Percentiles rank a stretch among this genome's conserved stretches.
These are phyloP conservation scores for Bombardia bombarda DNA, from an alignment of 495 filamentous ascomycete genomes.

Conservation along the genomic window DNA sequence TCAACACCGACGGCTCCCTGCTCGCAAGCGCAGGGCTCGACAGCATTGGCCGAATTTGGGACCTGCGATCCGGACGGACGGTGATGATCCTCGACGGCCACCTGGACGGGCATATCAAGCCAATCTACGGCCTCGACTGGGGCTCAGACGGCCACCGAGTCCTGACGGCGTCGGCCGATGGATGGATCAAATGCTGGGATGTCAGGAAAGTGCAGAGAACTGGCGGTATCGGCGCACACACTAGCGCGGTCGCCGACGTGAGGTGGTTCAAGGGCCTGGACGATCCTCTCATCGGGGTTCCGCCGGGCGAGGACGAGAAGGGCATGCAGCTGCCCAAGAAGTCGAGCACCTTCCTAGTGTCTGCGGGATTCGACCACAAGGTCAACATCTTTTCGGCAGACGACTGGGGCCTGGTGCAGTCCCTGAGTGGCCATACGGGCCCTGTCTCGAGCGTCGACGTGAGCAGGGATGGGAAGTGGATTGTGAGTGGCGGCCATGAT, in stretches of 20 bases:
- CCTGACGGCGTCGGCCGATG: conserved; percentile 83
- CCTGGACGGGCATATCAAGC: conserved; percentile 83
- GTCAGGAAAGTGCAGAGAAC: conserved; percentile 75
- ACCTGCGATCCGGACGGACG: conserved; percentile 85
- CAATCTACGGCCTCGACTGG: conserved; percentile 91
- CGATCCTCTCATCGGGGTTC: conserved; percentile 46
- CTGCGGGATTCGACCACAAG: conserved; percentile 87
- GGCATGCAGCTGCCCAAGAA: conserved; percentile 54
- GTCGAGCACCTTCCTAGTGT: conserved; percentile 83
- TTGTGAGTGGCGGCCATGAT: conserved; percentile 88
- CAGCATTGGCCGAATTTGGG: conserved; percentile 93
- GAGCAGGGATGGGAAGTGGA: conserved; percentile 77
- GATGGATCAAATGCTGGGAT: conserved; percentile 98
- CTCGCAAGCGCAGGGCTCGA: conserved; percentile 86
- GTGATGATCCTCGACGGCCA: conserved; percentile 86
- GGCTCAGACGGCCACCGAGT: conserved; percentile 82
- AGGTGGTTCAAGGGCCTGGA: conserved; percentile 87
- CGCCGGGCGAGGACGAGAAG: conserved; percentile 53
- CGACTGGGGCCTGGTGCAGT: conserved; percentile 87
- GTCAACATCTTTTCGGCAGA: conserved; percentile 94
- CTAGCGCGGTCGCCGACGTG: conserved; percentile 83
- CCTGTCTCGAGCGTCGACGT: conserved; percentile 88
- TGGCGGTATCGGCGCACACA: conserved; percentile 84
- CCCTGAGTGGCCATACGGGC: conserved; percentile 80
- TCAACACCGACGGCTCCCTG: conserved; percentile 85